phyloP scores from a whole-genome alignment of 768 basidiomycete genomes.

The Lyophyllum decastes region DNA sequence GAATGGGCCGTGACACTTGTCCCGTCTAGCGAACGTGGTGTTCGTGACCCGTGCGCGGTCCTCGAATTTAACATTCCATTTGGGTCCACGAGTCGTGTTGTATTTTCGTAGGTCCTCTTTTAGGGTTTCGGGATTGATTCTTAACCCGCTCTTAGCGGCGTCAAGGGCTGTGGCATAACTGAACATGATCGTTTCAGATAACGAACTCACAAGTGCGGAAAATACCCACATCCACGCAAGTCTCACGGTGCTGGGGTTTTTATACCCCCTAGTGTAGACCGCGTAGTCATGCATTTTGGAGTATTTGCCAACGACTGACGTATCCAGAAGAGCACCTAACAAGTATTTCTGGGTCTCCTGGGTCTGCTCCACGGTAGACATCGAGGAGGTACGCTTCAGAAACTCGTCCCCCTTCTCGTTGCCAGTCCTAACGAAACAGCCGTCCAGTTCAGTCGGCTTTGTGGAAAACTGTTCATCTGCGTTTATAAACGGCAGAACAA shows the following conservation, averaged over 20 bases:
- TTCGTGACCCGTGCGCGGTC: conserved; percentile 8
- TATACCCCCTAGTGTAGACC: conserved; percentile 55
- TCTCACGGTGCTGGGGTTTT: conserved; percentile 44
- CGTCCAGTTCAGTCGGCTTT: conserved; percentile 45
- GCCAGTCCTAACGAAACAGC: conserved; percentile 38
- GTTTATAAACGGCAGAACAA: conserved; percentile 58
- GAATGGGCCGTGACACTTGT: conserved; percentile 20
- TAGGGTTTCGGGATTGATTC: conserved; percentile 35
- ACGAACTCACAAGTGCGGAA: background rate
- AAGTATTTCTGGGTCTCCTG: conserved; percentile 48
- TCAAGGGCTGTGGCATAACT: conserved; percentile 59
- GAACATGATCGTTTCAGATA: background rate
- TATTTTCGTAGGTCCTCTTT: conserved; percentile 26
- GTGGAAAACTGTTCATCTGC: conserved; percentile 48
- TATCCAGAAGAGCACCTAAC: conserved; percentile 47
- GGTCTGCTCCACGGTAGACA: conserved; percentile 26
- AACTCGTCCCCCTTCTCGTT: conserved; percentile 48
- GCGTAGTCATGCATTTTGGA: conserved; percentile 57
- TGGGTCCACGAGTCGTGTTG: conserved; percentile 15
- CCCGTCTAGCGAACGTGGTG: conserved; percentile 10
- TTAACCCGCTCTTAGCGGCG: conserved; percentile 59
- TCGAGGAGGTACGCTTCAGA: conserved; percentile 23
- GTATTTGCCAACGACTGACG: conserved; percentile 53
- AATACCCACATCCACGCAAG: conserved; percentile 49
- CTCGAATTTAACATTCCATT: conserved; percentile 22